phyloP scores from a whole-genome alignment of 352 stramenopile genomes.

The Phytophthora tentaculata region DNA sequence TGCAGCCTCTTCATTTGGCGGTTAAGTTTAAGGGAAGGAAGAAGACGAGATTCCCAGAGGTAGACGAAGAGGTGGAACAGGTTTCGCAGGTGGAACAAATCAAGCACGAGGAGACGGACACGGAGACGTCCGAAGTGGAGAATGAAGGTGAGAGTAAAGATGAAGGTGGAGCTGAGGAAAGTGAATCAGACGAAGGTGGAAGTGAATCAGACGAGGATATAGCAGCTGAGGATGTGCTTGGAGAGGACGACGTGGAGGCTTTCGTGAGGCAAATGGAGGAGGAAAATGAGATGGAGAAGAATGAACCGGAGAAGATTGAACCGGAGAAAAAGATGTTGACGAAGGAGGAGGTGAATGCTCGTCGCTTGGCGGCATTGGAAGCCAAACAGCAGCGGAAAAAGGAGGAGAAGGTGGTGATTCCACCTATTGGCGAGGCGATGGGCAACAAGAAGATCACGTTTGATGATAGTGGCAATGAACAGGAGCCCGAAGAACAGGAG shows the following conservation, averaged over 20 bases:
- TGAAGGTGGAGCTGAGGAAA: conserved; percentile 7
- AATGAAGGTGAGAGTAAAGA: conserved; percentile 12
- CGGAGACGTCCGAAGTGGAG: conserved; percentile 14
- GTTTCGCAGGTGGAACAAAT: conserved; percentile 7
- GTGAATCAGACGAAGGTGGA: conserved; percentile 8
- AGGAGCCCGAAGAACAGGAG: conserved; percentile 40
- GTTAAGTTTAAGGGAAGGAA: conserved; percentile 34
- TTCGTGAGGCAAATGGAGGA: conserved; percentile 49
- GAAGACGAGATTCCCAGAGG: conserved; percentile 25
- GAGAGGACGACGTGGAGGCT: conserved; percentile 42
- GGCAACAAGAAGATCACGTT: conserved; percentile 81
- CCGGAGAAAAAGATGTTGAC: conserved; percentile 24
- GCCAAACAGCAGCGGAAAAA: conserved; percentile 50
- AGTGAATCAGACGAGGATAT: conserved; percentile 2
- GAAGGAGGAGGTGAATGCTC: conserved; percentile 37
- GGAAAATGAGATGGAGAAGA: conserved; percentile 10
- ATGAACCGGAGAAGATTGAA: conserved; percentile 13
- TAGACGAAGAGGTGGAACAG: conserved; percentile 19
- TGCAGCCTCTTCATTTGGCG: conserved; percentile 25
- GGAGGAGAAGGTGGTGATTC: conserved; percentile 38
- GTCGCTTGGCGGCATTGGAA: conserved; percentile 57
- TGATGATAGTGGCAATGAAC: conserved; percentile 69
- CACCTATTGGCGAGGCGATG: conserved; percentile 25
- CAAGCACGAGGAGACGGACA: conserved; percentile 15
- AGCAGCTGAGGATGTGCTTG: conserved; percentile 20